phyloP scores from a whole-genome alignment of 352 stramenopile species.

The Phytophthora citrophthora region DNA sequence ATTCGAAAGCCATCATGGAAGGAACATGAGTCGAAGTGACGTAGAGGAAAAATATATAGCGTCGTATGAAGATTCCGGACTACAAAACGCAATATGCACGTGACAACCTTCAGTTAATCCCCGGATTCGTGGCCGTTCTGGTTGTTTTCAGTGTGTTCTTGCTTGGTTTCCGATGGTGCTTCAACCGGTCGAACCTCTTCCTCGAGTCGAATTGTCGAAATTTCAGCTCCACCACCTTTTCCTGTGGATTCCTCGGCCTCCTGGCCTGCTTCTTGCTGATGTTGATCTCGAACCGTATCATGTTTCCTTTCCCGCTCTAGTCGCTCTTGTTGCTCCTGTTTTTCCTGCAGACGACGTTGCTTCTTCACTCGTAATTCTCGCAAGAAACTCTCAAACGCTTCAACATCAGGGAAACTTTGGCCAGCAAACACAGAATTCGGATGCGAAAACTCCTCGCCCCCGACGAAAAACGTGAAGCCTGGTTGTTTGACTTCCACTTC shows the following conservation, averaged over 20 bases:
- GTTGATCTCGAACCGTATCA: neutral
- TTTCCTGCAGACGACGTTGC: constrained; percentile 17
- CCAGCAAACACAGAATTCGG: constrained; percentile 54
- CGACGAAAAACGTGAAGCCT: constrained; percentile 57
- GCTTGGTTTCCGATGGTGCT: neutral
- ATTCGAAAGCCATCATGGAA: neutral
- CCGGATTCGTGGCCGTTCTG: constrained; percentile 3
- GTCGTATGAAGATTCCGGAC: constrained; percentile 10
- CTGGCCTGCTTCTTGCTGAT: constrained; percentile 26
- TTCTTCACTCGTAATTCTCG: constrained; percentile 41
- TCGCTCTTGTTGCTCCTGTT: constrained; percentile 10
- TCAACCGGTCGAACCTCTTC: constrained; percentile 21
- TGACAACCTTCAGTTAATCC: constrained; percentile 10
- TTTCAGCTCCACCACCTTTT: constrained; percentile 3
- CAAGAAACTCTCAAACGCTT: constrained; percentile 63
- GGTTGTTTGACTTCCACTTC: constrained; percentile 31
- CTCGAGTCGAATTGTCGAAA: neutral
- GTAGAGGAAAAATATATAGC: constrained; percentile 13
- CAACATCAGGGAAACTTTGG: constrained; percentile 52
- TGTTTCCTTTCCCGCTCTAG: constrained; percentile 3
- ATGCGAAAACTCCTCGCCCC: constrained; percentile 61
- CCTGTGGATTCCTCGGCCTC: constrained; percentile 11
- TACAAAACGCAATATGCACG: neutral
- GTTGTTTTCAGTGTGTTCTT: constrained; percentile 1
- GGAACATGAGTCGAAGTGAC: neutral